Base-by-base conservation (phyloP, 148 eudicot species). In the Selenicereus undatus region DNA sequence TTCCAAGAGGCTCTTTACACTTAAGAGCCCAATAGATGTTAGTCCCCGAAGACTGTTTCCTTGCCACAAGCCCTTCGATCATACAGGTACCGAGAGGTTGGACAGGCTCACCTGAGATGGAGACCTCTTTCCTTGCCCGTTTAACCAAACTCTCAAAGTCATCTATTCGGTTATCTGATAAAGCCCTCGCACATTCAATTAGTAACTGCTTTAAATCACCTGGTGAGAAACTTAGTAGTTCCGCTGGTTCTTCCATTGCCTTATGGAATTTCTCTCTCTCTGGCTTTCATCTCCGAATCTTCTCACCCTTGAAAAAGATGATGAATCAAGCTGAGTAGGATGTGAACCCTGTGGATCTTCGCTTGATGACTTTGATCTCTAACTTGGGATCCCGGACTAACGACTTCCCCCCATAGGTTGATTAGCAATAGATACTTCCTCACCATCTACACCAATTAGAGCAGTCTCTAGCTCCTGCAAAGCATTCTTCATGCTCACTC, bases 31-130 rank as follows among this genome's bases (percentile, higher is more conserved):
- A 88, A 82, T 91, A 95, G 30, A 95, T 95, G 76, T 89, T 89
- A 16, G 83, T 88, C 26, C 98, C 98, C 0, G 98, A 95, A 4
- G 89, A 83, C 82, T 93, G 88, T 79, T 82, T 89, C 83, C 94
- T 87, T 0, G 97, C 96, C 11, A 93, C 88, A 72, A 95, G 84
- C 52, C 98, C 93, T 84, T 95, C 98, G 12, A 95, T 81, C 93
- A 95, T 88, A 85, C 93, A 95, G 16, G 98, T 97, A 26, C 97
- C 96, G 3, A 95, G 94, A 72, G 97, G 95, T 85, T 95, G 97
- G 52, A 95, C 87, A 9, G 98, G 98, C 45, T 91, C 95, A 17
- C 98, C 98, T 0, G 84, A 83, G 30, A 95, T 88, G 0, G 98
- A 95, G 70, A 95, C 98, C 58, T 76, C 80, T 18, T 72, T 78